A percentile compares a stretch with the other conserved stretches of the same genome.
These are phyloP conservation scores for Eucalyptus polyanthemos DNA, from an alignment of 345 rosid genomes.

Conservation along the genomic window DNA sequence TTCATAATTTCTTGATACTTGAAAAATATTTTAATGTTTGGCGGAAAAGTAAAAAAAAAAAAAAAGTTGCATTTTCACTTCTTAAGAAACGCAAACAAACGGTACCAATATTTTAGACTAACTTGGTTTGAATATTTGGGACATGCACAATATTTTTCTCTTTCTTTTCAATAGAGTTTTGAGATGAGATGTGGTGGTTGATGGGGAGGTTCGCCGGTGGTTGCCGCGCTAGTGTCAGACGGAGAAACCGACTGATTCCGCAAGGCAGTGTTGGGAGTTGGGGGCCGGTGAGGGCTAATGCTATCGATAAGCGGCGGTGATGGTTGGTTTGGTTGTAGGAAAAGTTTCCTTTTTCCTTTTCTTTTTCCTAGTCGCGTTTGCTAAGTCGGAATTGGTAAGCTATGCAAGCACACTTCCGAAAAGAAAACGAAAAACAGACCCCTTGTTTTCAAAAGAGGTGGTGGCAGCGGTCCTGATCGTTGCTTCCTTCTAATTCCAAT, in stretches of 20 bases:
- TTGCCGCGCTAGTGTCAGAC: not conserved
- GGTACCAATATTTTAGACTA: not conserved
- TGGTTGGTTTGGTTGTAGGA: not conserved
- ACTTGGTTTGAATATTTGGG: not conserved
- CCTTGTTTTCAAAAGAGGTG: not conserved
- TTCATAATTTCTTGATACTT: not conserved
- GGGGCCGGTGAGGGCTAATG: not conserved
- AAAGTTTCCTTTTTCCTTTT: not conserved
- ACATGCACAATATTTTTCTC: not conserved
- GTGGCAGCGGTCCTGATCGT: not conserved
- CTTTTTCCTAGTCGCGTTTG: not conserved
- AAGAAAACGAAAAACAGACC: not conserved
- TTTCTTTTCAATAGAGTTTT: not conserved
- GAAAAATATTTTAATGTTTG: not conserved
- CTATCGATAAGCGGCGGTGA: not conserved
- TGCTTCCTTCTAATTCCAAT: not conserved
- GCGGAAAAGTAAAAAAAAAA: not conserved
- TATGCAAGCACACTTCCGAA: not conserved
- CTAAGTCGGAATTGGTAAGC: not conserved
- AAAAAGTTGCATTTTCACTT: not conserved
- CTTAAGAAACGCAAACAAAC: not conserved
- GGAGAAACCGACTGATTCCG: not conserved
- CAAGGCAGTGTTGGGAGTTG: not conserved
- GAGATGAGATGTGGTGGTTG: not conserved
- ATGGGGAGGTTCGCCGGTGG: not conserved